Conservation (phyloP, 169 alveolate species). For the Plasmodium yoelii region DNA sequence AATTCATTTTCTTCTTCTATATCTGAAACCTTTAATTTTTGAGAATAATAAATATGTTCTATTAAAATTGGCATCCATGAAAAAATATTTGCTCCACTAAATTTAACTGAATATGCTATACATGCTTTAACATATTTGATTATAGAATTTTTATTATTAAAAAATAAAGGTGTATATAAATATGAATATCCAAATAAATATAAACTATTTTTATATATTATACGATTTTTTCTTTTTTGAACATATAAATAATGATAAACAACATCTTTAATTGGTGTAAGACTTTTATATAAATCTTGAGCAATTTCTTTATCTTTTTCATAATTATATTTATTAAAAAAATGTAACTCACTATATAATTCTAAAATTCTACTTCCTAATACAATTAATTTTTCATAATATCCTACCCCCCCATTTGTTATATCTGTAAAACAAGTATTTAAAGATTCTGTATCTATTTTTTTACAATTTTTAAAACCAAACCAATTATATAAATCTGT, state of each 20-base stretch:
- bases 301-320: conserved; percentile 52
- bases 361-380: conserved; percentile 63
- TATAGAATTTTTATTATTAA: conserved; percentile 56
- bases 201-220: conserved; percentile 40
- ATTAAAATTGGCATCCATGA: conserved; percentile 72
- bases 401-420: conserved; percentile 66
- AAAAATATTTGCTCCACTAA: conserved; percentile 41
- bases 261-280: conserved; percentile 43
- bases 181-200: conserved; percentile 63
- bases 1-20: conserved; percentile 45
- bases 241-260: conserved; percentile 63
- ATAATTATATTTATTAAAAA: conserved; percentile 48
- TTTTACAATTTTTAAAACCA: conserved; percentile 63
- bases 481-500: conserved; percentile 67
- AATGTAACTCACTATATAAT: conserved; percentile 62
- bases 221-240: conserved; percentile 70
- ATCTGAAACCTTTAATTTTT: conserved; percentile 40
- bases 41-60: conserved; percentile 59
- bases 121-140: conserved; percentile 70
- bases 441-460: conserved; percentile 48
- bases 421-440: conserved; percentile 66
- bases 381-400: conserved; percentile 50
- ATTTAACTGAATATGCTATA: conserved; percentile 66
- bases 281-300: conserved; percentile 15
- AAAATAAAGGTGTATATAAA: conserved; percentile 63